Evolutionary conservation across 805 yeast genomes (phyloP), one percentile per base, ranked within the genome.

Genomic region (Ogataea dorogensis): DNA sequence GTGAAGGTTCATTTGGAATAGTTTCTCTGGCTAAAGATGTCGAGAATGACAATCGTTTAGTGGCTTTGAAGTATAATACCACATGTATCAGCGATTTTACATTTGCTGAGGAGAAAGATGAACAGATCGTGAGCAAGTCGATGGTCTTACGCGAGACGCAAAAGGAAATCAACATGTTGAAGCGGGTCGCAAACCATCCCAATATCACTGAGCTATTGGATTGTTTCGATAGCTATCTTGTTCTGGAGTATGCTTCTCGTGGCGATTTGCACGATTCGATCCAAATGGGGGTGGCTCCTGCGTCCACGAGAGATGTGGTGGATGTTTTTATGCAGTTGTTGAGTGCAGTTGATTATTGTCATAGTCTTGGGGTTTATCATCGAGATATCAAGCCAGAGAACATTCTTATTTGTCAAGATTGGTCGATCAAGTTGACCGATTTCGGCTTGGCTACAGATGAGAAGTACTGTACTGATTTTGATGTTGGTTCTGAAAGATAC

Each of bases 1-100:
- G 89, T 54, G 89, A 86, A 59, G 98, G 98, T 19, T 86, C 97
- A 0, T 91, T 86, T 60, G 98, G 98, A 33, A 74, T 84, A 30
- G 98, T 91, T 7, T 79, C 94, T 2, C 70, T 91, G 17, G 97
- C 96, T 7, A 79, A 78, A 51, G 96, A 91, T 58, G 68, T 71
- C 17, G 61, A 66, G 24, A 41, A 55, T 19, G 49, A 57, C 19
- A 52, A 67, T 44, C 64, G 67, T 37, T 62, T 84, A 31, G 94
- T 85, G 18, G 98, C 97, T 3, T 78, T 91, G 43, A 89, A 91
- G 63, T 86, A 85, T 56, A 81, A 88, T 37, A 81, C 78, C 49
- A 81, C 85, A 14, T 53, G 73, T 16, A 74, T 73, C 27, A 65
- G 67, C 38, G 63, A 63, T 31, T 69, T 64, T 33, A 59, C 51